A percentile compares a stretch with the other conserved stretches of the same genome.
Evolutionary conservation across 208 protist species (phyloP).

Genomic region (Leishmania tarentolae): DNA sequence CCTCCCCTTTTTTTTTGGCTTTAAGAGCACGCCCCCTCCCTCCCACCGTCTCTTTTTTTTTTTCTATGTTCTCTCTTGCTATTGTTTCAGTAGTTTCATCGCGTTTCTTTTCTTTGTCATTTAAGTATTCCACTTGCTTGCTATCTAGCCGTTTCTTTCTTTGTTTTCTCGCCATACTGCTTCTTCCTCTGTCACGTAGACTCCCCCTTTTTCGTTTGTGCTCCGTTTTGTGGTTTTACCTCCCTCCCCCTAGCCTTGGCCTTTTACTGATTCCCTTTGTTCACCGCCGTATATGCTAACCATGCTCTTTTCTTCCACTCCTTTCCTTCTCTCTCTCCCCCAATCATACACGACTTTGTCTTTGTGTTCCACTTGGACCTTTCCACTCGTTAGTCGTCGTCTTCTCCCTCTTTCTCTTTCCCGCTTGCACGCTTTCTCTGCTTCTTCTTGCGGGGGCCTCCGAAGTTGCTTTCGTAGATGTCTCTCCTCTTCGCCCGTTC

Average conservation of each 20-base stretch:
- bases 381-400: not conserved
- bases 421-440: too few species aligned
- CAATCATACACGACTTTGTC: not conserved
- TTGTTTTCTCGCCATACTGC: not conserved
- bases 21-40: too few species aligned
- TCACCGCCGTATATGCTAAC: not conserved
- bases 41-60: not conserved
- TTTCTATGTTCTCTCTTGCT: not conserved
- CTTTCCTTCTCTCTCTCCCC: not conserved
- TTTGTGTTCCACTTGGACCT: not conserved
- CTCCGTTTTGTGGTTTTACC: slow-evolving; percentile 5
- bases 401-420: not conserved
- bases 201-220: not conserved
- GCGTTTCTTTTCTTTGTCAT: not conserved
- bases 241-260: slow-evolving; percentile 3
- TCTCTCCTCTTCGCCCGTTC: not conserved
- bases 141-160: too few species aligned
- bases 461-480: not conserved
- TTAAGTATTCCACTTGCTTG: too few species aligned
- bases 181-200: not conserved
- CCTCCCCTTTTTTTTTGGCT: slow-evolving; percentile 7
- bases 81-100: not conserved
- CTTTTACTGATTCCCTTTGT: not conserved
- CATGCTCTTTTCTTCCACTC: not conserved
- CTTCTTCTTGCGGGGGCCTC: not conserved